phyloP scores from a whole-genome alignment of 179 eudicot genomes.

The Silene vulgaris region DNA sequence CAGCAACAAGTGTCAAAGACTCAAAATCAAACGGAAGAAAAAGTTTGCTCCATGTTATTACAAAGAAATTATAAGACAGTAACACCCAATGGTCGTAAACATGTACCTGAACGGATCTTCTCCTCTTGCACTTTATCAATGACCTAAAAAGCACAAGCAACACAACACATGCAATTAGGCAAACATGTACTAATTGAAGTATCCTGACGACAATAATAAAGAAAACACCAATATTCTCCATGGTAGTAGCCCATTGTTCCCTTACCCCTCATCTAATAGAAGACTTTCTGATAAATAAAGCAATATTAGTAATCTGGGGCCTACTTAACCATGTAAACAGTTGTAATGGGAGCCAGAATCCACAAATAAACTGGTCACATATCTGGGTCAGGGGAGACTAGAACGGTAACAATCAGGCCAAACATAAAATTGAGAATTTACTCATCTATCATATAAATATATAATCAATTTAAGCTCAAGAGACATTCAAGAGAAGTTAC shows the following conservation, averaged over 20 bases:
- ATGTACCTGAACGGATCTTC: conserved; percentile 40
- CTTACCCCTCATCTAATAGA: neutral
- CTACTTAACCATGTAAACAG: neutral
- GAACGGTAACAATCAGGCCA: no score
- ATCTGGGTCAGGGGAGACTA: no score
- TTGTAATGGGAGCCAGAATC: neutral
- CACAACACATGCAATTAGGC: conserved; percentile 10
- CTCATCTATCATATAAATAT: no score
- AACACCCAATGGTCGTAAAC: no score
- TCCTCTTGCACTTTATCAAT: conserved; percentile 50
- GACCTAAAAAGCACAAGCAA: conserved; percentile 30
- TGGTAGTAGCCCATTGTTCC: conserved; percentile 2
- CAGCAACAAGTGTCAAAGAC: neutral
- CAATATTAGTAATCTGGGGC: neutral
- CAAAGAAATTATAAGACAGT: neutral
- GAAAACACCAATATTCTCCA: neutral
- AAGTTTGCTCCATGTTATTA: conserved; percentile 3
- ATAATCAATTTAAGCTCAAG: no score
- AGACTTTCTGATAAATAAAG: neutral
- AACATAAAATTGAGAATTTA: no score
- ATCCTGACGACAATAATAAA: neutral
- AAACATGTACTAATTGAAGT: neutral
- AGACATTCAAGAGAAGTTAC: no score
- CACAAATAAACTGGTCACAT: no score
- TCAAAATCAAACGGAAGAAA: neutral